Conservation (phyloP, 2,329 filamentous ascomycete species). For the Talaromyces islandicus region DNA sequence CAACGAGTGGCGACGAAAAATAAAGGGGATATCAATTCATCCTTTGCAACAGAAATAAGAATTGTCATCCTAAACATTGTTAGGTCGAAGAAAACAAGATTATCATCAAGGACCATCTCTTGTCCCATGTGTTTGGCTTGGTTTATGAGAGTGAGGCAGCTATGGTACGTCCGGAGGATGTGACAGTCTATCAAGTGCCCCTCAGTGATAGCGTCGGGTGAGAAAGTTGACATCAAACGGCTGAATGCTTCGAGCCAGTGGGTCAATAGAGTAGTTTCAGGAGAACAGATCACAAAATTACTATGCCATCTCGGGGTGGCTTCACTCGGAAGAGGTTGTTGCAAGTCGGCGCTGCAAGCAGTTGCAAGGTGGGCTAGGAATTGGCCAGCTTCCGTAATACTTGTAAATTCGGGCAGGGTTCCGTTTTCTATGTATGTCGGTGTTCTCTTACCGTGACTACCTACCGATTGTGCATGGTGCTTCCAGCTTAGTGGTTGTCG, state of each 20-base stretch:
- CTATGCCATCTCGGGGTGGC: neutral
- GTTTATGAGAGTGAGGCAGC: constrained; percentile 4
- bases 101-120: constrained; percentile 2
- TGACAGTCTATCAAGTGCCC: neutral
- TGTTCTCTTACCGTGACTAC: neutral
- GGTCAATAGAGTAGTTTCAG: neutral
- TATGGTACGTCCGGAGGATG: constrained; percentile 5
- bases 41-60: constrained; percentile 1
- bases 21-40: constrained; percentile 1
- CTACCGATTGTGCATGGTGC: neutral
- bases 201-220: neutral
- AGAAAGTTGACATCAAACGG: neutral
- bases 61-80: constrained; percentile 2
- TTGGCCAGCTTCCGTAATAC: neutral
- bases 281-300: constrained; percentile 1
- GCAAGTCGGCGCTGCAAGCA: neutral
- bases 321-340: neutral
- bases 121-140: constrained; percentile 4
- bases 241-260: constrained; percentile 6
- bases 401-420: neutral
- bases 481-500: neutral
- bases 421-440: neutral
- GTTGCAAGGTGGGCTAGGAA: neutral
- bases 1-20: constrained; percentile 8
- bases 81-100: constrained; percentile 3